Conservation (phyloP, 805 yeast species). For the Yarrowia porcina region DNA sequence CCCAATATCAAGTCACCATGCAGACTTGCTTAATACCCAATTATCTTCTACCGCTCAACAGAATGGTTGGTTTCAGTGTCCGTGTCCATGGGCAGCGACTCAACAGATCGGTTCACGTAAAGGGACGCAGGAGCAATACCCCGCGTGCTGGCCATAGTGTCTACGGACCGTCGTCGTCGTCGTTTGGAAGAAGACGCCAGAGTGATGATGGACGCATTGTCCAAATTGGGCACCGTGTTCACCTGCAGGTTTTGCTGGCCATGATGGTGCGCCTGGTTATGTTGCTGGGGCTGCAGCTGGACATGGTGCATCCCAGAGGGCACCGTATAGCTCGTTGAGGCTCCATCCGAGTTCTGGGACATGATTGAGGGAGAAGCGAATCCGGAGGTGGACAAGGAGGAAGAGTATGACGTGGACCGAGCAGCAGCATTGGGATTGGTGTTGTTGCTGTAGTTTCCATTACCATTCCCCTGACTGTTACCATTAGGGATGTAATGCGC, state of each 20-base stretch:
- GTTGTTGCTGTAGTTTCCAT: neutral
- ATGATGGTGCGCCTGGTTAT: constrained; percentile 11
- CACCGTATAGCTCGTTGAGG: constrained; percentile 29
- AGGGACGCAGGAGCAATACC: constrained; percentile 39
- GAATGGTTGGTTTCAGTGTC: constrained; percentile 22
- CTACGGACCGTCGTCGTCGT: constrained; percentile 38
- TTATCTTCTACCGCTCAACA: constrained; percentile 8
- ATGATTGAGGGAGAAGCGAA: constrained; percentile 1
- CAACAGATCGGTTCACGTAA: constrained; percentile 30
- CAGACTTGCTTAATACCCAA: no score
- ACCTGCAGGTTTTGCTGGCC: constrained; percentile 11
- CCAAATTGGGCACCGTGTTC: constrained; percentile 28
- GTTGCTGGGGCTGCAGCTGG: constrained; percentile 28
- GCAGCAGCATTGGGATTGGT: constrained; percentile 18
- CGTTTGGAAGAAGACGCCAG: constrained; percentile 40
- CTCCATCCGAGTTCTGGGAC: constrained; percentile 26
- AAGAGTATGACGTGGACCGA: constrained; percentile 4
- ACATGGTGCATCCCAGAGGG: constrained; percentile 20
- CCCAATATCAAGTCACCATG: no score
- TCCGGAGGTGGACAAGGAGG: neutral
- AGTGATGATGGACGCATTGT: constrained; percentile 40
- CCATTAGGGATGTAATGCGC: no score
- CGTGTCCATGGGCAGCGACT: constrained; percentile 27
- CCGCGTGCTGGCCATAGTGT: constrained; percentile 40
- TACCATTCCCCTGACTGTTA: neutral